Conservation (phyloP, 2,329 filamentous ascomycete species). For the Nannizzia gypsea region DNA sequence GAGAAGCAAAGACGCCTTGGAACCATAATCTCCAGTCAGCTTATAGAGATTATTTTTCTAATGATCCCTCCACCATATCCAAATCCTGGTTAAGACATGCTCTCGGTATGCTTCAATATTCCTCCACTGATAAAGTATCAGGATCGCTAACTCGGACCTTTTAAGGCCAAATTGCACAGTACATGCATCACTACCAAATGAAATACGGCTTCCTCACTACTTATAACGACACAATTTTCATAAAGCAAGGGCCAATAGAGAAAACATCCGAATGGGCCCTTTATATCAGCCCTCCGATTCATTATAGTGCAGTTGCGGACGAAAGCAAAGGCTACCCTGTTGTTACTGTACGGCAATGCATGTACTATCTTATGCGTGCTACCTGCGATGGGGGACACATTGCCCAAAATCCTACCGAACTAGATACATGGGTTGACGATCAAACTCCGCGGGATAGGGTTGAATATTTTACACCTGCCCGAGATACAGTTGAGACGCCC, state of each 20-base stretch:
- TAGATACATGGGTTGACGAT: neutral
- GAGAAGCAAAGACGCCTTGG: slow-evolving; percentile 13
- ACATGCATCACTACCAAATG: slow-evolving; percentile 7
- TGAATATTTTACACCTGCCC: neutral
- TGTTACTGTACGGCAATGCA: neutral
- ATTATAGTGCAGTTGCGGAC: neutral
- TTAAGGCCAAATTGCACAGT: slow-evolving; percentile 7
- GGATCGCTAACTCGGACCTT: neutral
- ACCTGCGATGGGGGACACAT: neutral
- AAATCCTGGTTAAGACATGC: neutral
- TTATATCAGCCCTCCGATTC: neutral
- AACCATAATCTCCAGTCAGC: slow-evolving; percentile 6
- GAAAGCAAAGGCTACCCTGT: neutral
- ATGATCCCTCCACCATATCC: too few relatives aligned
- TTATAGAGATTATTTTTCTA: neutral
- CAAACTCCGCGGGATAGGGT: neutral
- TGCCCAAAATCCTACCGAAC: neutral
- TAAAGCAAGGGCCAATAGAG: neutral
- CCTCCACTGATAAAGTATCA: neutral
- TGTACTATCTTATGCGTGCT: neutral
- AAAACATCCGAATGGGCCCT: neutral
- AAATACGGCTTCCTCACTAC: slow-evolving; percentile 9
- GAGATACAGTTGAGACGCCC: neutral
- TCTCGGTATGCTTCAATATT: slow-evolving; percentile 1
- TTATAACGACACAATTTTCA: slow-evolving; percentile 7